phyloP scores from a whole-genome alignment of 768 basidiomycete genomes.

The Trametes cingulata region DNA sequence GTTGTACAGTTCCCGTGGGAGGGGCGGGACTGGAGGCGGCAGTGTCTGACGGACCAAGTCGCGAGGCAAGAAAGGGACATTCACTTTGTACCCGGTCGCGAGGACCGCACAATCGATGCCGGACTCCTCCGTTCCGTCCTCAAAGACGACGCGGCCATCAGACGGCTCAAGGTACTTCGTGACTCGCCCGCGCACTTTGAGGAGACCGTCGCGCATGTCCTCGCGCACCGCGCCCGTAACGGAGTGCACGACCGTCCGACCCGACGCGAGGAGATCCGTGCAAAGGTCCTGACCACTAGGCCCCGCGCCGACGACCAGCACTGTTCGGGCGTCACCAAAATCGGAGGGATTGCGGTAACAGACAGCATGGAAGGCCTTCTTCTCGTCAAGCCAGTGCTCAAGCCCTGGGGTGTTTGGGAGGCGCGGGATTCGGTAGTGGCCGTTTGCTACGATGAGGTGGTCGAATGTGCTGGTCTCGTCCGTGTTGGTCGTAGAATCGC shows the following conservation, averaged over 20 bases:
- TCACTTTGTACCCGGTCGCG: constrained; percentile 73
- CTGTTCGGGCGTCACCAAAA: constrained; percentile 33
- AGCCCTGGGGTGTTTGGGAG: constrained; percentile 64
- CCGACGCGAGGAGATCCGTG: constrained; percentile 51
- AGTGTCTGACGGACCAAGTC: constrained; percentile 36
- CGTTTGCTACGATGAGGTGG: constrained; percentile 72
- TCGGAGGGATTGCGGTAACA: constrained; percentile 60
- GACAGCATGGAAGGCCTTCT: constrained; percentile 63
- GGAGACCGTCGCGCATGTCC: constrained; percentile 24
- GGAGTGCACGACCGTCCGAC: constrained; percentile 57
- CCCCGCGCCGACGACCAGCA: constrained; percentile 49
- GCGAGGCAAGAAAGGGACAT: constrained; percentile 61
- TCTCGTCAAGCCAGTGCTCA: constrained; percentile 51
- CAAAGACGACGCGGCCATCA: constrained; percentile 53
- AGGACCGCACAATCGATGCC: constrained; percentile 65
- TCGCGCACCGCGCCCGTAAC: constrained; percentile 36
- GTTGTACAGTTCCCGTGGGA: constrained; percentile 58
- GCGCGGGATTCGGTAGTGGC: constrained; percentile 68
- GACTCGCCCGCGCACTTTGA: constrained; percentile 41
- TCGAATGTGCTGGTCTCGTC: constrained; percentile 50
- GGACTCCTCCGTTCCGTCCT: constrained; percentile 55
- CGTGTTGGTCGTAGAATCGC: background rate
- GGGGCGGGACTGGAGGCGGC: constrained; percentile 48
- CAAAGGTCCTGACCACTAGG: constrained; percentile 73
- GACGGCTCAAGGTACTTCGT: constrained; percentile 39